These are phyloP conservation scores for Hirschioporus abietinus DNA, from an alignment of 768 basidiomycete species.

Conservation along the genomic window DNA sequence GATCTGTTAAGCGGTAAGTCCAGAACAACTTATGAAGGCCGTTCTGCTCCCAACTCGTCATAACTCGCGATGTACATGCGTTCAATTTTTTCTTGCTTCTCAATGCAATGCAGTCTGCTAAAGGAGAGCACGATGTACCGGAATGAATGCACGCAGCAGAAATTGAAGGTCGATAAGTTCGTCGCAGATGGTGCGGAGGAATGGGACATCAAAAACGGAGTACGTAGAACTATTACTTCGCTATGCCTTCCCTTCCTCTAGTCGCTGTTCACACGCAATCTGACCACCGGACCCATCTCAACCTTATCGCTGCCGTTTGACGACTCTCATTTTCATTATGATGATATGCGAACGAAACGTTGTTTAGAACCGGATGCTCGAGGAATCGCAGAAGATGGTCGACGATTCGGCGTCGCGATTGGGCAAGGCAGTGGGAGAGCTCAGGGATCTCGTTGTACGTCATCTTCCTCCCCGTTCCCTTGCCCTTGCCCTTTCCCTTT, in stretches of 20 bases:
- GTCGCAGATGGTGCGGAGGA: conserved; percentile 54
- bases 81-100: background rate
- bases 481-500: conserved; percentile 8
- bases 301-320: background rate
- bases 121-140: conserved; percentile 68
- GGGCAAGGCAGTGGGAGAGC: conserved; percentile 55
- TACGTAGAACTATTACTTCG: conserved; percentile 29
- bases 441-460: conserved; percentile 66
- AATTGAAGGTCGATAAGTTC: conserved; percentile 57
- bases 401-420: conserved; percentile 57
- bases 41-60: background rate
- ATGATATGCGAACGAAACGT: background rate
- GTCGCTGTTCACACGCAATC: conserved; percentile 13
- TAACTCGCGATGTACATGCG: background rate
- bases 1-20: conserved; percentile 57
- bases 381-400: conserved; percentile 82
- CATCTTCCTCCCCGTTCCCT: conserved; percentile 4
- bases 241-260: conserved; percentile 8
- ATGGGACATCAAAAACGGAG: conserved; percentile 75
- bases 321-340: too few relatives aligned
- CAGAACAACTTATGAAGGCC: background rate
- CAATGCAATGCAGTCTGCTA: conserved; percentile 36
- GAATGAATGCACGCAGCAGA: conserved; percentile 57
- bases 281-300: background rate
- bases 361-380: conserved; percentile 39